Percentiles rank a stretch among this genome's conserved stretches.
These are phyloP conservation scores for Chytriomyces sp. DNA, from an alignment of 192 early-diverging fungal genomes.

Conservation along the genomic window DNA sequence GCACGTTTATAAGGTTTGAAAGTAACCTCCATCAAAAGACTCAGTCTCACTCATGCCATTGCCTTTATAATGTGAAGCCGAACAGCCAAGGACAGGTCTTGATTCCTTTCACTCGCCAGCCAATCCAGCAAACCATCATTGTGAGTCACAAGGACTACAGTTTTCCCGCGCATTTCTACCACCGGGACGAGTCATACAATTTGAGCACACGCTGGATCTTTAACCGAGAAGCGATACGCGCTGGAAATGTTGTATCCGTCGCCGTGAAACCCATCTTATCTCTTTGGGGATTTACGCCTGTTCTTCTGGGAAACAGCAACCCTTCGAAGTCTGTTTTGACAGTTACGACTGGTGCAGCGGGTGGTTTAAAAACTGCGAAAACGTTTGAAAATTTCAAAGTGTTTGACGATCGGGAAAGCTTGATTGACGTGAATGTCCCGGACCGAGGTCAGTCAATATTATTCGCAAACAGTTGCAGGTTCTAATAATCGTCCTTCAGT, in stretches of 20 bases:
- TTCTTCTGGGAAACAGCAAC: not conserved
- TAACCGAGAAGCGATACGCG: slow-evolving; percentile 24
- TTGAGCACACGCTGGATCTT: slow-evolving; percentile 9
- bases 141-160: slow-evolving; percentile 14
- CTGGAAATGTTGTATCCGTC: slow-evolving; percentile 11
- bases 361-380: slow-evolving; percentile 18
- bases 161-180: slow-evolving; percentile 12
- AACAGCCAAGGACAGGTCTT: not conserved
- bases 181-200: not conserved
- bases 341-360: not conserved
- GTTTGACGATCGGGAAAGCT: not conserved
- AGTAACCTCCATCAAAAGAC: not conserved
- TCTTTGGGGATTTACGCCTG: not conserved
- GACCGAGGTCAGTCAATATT: too few species aligned
- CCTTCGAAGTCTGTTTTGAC: not conserved
- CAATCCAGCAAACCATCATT: slow-evolving; percentile 4
- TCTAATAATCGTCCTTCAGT: not conserved
- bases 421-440: slow-evolving; percentile 14
- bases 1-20: slow-evolving; percentile 9
- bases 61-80: slow-evolving; percentile 11
- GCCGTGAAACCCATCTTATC: slow-evolving; percentile 8
- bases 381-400: not conserved
- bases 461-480: too few species aligned
- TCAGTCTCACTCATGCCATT: not conserved
- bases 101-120: slow-evolving; percentile 6